Evolutionary conservation across 495 filamentous ascomycete genomes (phyloP).

Genomic region (Xylaria sp.): DNA sequence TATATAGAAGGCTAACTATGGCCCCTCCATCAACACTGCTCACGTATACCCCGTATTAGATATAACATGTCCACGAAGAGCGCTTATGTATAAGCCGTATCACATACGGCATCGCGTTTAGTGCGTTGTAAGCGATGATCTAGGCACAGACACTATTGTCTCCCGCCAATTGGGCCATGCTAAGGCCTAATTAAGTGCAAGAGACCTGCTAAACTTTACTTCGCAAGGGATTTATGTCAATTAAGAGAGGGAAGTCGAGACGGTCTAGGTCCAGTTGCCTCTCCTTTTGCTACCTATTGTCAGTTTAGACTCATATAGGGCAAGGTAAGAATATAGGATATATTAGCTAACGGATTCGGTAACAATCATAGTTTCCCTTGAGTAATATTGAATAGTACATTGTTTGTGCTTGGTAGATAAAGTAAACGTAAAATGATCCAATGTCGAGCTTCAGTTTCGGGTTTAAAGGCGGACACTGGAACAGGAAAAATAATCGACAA

Average conservation of each 20-base stretch:
- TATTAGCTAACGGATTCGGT: not conserved
- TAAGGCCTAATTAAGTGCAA: not conserved
- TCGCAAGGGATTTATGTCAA: not conserved
- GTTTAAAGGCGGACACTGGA: no score
- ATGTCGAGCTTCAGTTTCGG: no score
- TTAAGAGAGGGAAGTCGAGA: not conserved
- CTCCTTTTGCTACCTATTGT: not conserved
- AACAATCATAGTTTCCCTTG: no score
- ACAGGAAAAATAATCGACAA: no score
- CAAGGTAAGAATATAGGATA: not conserved
- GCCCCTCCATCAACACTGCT: no score
- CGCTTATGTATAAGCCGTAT: slow-evolving; percentile 1
- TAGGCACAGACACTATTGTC: not conserved
- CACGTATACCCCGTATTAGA: no score
- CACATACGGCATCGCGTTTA: not conserved
- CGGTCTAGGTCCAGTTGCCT: not conserved
- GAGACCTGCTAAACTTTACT: not conserved
- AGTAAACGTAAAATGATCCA: no score
- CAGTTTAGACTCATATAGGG: not conserved
- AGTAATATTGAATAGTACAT: no score
- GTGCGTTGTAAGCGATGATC: not conserved
- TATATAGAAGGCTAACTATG: no score
- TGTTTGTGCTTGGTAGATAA: no score
- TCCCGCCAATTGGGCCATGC: not conserved
- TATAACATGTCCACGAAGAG: no score